phyloP scores from a whole-genome alignment of 1,284 basidiomycete species.

The Apiotrichum laibachii region DNA sequence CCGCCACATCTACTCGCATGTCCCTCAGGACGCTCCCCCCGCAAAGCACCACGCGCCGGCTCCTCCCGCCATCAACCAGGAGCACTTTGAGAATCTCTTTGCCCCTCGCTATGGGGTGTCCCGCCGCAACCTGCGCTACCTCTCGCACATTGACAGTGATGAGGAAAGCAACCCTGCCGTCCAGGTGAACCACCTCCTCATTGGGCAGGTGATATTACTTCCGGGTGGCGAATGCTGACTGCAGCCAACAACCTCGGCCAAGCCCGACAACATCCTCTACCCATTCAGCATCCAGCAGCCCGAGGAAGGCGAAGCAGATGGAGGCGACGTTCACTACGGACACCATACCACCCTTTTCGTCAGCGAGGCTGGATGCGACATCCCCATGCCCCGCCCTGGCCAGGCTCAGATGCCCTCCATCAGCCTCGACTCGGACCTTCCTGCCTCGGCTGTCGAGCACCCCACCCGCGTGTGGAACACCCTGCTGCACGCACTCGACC shows the following conservation, averaged over 20 bases:
- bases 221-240: neutral
- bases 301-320: neutral
- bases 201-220: neutral
- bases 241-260: neutral
- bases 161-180: neutral
- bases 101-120: neutral
- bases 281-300: neutral
- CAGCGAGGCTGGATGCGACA: constrained; percentile 12
- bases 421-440: constrained; percentile 23
- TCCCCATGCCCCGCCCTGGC: constrained; percentile 14
- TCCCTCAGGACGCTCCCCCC: too few relatives aligned
- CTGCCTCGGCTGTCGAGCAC: constrained; percentile 34
- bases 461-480: constrained; percentile 41
- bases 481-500: constrained; percentile 29
- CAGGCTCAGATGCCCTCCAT: neutral
- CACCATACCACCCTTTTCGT: neutral
- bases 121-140: neutral
- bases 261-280: neutral
- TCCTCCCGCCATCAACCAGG: too few relatives aligned
- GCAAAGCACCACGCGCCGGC: too few relatives aligned
- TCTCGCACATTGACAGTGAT: neutral
- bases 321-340: neutral
- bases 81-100: neutral
- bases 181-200: neutral
- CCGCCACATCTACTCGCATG: too few relatives aligned